A percentile compares a stretch with the other conserved stretches of the same genome.
Conservation (phyloP, 345 rosid species). For the Lagerstroemia speciosa region DNA sequence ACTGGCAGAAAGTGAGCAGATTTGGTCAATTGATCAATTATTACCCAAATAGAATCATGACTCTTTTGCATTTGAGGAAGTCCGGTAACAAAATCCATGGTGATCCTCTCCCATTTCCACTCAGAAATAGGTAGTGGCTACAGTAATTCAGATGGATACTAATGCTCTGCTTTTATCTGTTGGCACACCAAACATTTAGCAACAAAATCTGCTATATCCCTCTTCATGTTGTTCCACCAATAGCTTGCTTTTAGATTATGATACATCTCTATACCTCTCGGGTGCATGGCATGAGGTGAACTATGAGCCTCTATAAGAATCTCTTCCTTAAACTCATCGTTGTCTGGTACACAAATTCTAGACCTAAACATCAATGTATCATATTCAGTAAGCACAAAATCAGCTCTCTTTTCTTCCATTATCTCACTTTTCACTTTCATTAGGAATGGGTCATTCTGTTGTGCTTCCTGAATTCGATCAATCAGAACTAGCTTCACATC, state of each 20-base stretch:
- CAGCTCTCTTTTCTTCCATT: not conserved
- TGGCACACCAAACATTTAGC: not conserved
- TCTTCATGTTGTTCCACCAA: not conserved
- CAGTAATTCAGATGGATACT: not conserved
- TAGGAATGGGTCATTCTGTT: not conserved
- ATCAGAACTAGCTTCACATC: too few relatives aligned
- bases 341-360: not conserved
- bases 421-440: not conserved
- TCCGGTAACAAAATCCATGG: too few relatives aligned
- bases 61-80: not conserved
- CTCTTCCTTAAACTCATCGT: not conserved
- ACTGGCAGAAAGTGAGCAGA: not conserved
- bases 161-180: not conserved
- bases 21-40: slow-evolving; percentile 4
- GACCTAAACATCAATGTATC: not conserved
- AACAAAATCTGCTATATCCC: not conserved
- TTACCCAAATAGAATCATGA: not conserved
- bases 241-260: not conserved
- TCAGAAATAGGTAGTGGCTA: not conserved
- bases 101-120: not conserved
- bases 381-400: not conserved
- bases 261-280: slow-evolving; percentile 4
- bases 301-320: too few relatives aligned
- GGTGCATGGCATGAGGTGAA: not conserved
- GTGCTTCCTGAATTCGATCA: too few relatives aligned